These are phyloP conservation scores for Boletellus emodensis DNA, from an alignment of 768 basidiomycete species.

Conservation along the genomic window DNA sequence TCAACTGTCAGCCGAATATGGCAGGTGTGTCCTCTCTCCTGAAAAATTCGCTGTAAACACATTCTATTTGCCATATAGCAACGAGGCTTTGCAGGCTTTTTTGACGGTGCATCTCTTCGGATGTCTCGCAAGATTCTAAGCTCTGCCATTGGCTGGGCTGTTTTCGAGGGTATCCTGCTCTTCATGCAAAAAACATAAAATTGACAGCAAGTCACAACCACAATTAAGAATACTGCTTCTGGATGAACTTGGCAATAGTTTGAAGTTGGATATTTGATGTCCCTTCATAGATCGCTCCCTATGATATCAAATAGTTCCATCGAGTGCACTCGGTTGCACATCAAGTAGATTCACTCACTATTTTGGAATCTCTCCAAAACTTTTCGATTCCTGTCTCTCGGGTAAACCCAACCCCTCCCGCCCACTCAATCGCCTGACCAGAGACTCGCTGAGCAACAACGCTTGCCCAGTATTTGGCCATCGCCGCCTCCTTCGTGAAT, in stretches of 20 bases:
- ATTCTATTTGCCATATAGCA: conserved; percentile 44
- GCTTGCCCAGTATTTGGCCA: conserved; percentile 94
- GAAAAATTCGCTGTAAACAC: neutral
- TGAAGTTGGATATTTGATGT: conserved; percentile 98
- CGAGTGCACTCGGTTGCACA: neutral
- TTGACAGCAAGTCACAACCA: neutral
- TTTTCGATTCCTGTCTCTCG: conserved; percentile 95
- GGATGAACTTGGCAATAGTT: conserved; percentile 90
- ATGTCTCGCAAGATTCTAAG: conserved; percentile 83
- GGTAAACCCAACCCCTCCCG: conserved; percentile 89
- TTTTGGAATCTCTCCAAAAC: conserved; percentile 95
- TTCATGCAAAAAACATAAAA: conserved; percentile 39
- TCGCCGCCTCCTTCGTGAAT: conserved; percentile 94
- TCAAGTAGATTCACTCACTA: conserved; percentile 48
- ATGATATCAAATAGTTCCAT: neutral
- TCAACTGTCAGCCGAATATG: conserved; percentile 65
- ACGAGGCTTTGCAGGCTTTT: conserved; percentile 76
- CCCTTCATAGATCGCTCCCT: conserved; percentile 92
- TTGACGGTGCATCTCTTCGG: conserved; percentile 80
- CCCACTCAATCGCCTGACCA: conserved; percentile 94
- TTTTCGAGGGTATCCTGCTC: conserved; percentile 77
- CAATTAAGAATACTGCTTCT: conserved; percentile 71
- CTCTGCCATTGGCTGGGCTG: conserved; percentile 89
- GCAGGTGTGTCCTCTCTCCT: conserved; percentile 43
- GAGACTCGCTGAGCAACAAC: conserved; percentile 85